A percentile compares a stretch with the other conserved stretches of the same genome.
Conservation (phyloP, 192 early-diverging fungal genomes). For the Umbelopsis ramanniana region DNA sequence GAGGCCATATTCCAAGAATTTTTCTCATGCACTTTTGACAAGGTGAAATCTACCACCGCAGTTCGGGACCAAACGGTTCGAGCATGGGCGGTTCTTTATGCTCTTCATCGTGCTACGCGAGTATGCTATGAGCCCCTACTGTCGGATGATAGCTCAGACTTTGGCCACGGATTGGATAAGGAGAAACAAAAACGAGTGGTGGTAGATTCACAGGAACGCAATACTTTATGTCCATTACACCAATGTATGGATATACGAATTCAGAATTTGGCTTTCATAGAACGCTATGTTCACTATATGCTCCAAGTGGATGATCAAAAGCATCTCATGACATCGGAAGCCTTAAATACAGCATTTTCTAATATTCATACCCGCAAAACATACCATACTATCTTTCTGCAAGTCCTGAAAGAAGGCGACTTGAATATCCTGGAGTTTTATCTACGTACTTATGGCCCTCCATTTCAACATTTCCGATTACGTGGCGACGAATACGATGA, state of each 20-base stretch:
- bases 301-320: background rate
- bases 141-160: background rate
- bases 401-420: conserved; percentile 25
- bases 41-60: background rate
- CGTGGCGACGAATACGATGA: conserved; percentile 28
- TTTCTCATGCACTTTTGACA: conserved; percentile 10
- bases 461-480: conserved; percentile 23
- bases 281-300: conserved; percentile 27
- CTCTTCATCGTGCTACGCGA: conserved; percentile 16
- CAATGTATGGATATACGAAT: conserved; percentile 2
- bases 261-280: conserved; percentile 21
- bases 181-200: conserved; percentile 8
- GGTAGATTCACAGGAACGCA: conserved; percentile 6
- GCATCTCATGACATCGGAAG: background rate
- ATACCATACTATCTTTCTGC: conserved; percentile 29
- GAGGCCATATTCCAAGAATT: conserved; percentile 23
- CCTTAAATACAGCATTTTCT: background rate
- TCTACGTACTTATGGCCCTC: conserved; percentile 22
- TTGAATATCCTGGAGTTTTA: conserved; percentile 23
- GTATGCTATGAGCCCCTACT: conserved; percentile 22
- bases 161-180: background rate
- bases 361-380: conserved; percentile 24
- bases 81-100: conserved; percentile 24
- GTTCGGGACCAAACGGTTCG: conserved; percentile 18
- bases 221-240: conserved; percentile 1